A percentile compares a stretch with the other conserved stretches of the same genome.
phyloP scores from a whole-genome alignment of 768 basidiomycete species.

The Rhodocollybia butyracea region DNA sequence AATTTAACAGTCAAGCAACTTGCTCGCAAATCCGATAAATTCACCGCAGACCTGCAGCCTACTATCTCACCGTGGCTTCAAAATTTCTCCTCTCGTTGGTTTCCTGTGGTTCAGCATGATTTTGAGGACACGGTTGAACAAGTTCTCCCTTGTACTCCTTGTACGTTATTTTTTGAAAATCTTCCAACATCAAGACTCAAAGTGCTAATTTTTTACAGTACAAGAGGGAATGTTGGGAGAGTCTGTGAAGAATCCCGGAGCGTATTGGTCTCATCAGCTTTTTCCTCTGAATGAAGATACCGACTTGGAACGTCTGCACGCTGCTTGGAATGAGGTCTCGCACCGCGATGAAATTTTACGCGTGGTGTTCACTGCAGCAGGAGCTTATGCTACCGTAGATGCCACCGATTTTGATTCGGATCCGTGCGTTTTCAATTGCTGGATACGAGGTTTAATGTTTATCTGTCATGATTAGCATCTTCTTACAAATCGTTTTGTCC shows the following conservation, averaged over 20 bases:
- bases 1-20: background rate
- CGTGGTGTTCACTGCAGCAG: constrained; percentile 44
- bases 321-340: constrained; percentile 33
- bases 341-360: constrained; percentile 36
- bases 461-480: constrained; percentile 16
- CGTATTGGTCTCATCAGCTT: constrained; percentile 8
- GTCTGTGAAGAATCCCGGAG: background rate
- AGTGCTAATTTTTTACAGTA: background rate
- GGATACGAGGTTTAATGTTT: no score
- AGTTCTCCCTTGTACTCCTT: constrained; percentile 9
- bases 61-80: background rate
- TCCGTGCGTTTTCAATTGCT: no score
- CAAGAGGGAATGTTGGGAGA: constrained; percentile 10
- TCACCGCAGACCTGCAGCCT: background rate
- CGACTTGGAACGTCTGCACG: constrained; percentile 25
- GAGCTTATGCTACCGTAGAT: constrained; percentile 32
- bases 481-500: constrained; percentile 16
- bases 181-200: background rate
- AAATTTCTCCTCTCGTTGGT: constrained; percentile 1
- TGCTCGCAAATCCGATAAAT: background rate
- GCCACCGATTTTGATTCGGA: constrained; percentile 22
- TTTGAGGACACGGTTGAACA: background rate
- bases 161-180: background rate
- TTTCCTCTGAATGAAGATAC: constrained; percentile 8
- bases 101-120: background rate